Evolutionary conservation across 2,329 filamentous ascomycete species (phyloP).

Genomic region (Dendryphion nanum): DNA sequence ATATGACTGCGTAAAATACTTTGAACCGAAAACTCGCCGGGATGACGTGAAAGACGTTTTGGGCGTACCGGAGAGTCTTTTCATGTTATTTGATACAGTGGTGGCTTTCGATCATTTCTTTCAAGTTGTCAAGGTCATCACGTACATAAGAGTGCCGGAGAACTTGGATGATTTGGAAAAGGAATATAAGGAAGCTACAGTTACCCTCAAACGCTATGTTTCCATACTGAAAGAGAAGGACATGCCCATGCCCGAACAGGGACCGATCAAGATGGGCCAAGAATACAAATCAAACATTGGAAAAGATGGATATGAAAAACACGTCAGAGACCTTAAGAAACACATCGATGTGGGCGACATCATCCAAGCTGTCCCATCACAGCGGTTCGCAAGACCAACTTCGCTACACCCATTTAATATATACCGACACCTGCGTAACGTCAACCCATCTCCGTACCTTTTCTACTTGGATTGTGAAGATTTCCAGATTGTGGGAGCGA

Average conservation of each 20-base stretch:
- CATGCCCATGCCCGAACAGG: conserved; percentile 74
- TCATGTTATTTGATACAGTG: conserved; percentile 96
- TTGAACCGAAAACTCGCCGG: conserved; percentile 92
- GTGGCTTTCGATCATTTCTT: conserved; percentile 94
- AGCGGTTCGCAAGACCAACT: conserved; percentile 87
- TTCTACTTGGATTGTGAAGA: conserved; percentile 92
- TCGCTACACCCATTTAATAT: conserved; percentile 96
- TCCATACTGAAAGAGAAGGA: conserved; percentile 70
- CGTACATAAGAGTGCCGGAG: conserved; percentile 72
- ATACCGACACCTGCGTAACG: conserved; percentile 91
- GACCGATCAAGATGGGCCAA: conserved; percentile 68
- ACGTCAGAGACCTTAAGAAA: conserved; percentile 81
- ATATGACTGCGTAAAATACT: conserved; percentile 96
- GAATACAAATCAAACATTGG: conserved; percentile 93
- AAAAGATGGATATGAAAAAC: conserved; percentile 80
- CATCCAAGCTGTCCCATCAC: conserved; percentile 94
- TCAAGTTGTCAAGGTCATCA: conserved; percentile 89
- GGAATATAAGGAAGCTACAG: conserved; percentile 68
- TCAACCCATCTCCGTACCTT: conserved; percentile 95
- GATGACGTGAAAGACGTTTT: conserved; percentile 85
- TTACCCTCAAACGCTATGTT: conserved; percentile 65
- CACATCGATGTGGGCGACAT: conserved; percentile 93
- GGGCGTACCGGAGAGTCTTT: conserved; percentile 86
- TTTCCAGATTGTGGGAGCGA: conserved; percentile 94
- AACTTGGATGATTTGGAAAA: conserved; percentile 56